These are phyloP conservation scores for Sanghuangporus sanghuang DNA, from an alignment of 1,284 basidiomycete species.

Conservation along the genomic window DNA sequence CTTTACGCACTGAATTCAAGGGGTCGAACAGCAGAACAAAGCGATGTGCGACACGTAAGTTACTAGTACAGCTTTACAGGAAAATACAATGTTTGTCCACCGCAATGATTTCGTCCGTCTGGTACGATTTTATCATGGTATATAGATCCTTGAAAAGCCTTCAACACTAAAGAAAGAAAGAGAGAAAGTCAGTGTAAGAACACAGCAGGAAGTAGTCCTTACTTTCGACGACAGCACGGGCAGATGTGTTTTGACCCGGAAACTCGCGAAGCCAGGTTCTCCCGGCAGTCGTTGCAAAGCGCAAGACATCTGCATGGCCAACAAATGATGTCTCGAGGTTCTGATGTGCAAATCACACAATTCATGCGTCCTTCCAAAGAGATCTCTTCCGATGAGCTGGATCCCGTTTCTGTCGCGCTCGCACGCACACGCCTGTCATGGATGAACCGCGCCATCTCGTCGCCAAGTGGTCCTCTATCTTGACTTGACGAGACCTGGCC, in stretches of 20 bases:
- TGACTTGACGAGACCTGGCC: conserved; percentile 1
- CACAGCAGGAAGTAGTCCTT: conserved; percentile 22
- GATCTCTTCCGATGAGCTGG: conserved; percentile 7
- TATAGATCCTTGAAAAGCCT: conserved; percentile 67
- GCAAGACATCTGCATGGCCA: conserved; percentile 76
- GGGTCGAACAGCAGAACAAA: neutral
- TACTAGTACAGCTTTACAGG: neutral
- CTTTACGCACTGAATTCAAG: neutral
- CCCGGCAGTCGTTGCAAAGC: conserved; percentile 68
- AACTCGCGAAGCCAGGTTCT: conserved; percentile 58
- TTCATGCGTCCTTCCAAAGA: conserved; percentile 36
- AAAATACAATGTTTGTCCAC: neutral
- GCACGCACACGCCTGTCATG: conserved; percentile 15
- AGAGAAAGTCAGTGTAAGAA: conserved; percentile 1
- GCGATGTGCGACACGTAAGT: neutral
- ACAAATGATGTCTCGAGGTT: conserved; percentile 65
- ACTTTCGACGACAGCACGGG: conserved; percentile 69
- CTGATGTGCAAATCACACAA: conserved; percentile 72
- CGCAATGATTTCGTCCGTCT: neutral
- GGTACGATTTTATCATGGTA: conserved; percentile 35
- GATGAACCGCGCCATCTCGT: conserved; percentile 27
- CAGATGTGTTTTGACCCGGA: conserved; percentile 64
- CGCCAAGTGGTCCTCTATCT: conserved; percentile 16
- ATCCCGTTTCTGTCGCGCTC: conserved; percentile 18
- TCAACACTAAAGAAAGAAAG: conserved; percentile 51